phyloP scores from a whole-genome alignment of 495 filamentous ascomycete genomes.

The Ascodesmis nigricans region DNA sequence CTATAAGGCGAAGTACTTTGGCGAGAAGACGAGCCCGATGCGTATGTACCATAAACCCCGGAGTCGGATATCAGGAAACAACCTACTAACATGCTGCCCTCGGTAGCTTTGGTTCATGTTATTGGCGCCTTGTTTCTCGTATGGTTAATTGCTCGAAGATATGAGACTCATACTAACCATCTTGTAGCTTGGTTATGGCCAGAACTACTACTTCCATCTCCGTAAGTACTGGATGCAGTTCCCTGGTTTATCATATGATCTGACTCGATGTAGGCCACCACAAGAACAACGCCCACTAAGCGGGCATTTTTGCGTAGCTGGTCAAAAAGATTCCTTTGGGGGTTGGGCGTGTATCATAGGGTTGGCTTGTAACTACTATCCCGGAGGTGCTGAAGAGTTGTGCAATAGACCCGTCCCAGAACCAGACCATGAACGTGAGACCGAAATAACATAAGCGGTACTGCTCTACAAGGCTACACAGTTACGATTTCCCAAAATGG shows the following conservation, averaged over 20 bases:
- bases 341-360: too few relatives aligned
- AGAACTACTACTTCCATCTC: slow-evolving; percentile 99
- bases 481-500: too few relatives aligned
- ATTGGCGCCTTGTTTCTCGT: slow-evolving; percentile 45
- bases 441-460: too few relatives aligned
- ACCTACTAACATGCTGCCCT: slow-evolving; percentile 14
- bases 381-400: too few relatives aligned
- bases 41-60: slow-evolving; percentile 39
- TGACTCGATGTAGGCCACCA: slow-evolving; percentile 51
- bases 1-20: slow-evolving; percentile 89
- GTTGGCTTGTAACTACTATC: too few relatives aligned
- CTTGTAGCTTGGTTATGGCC: slow-evolving; percentile 52
- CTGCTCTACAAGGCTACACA: too few relatives aligned
- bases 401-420: too few relatives aligned
- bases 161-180: not conserved
- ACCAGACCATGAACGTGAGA: too few relatives aligned
- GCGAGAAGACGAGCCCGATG: slow-evolving; percentile 63
- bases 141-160: slow-evolving; percentile 1
- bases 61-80: not conserved
- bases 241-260: slow-evolving; percentile 13
- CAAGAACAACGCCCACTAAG: slow-evolving; percentile 97
- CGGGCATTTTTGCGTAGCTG: too few relatives aligned
- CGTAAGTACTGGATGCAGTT: slow-evolving; percentile 38
- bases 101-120: slow-evolving; percentile 62
- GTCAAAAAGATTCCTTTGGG: too few relatives aligned